Evolutionary conservation across 1,139 yeast genomes (phyloP), one percentile per base, ranked within the genome.

Genomic region (Hanseniaspora gamundiae): DNA sequence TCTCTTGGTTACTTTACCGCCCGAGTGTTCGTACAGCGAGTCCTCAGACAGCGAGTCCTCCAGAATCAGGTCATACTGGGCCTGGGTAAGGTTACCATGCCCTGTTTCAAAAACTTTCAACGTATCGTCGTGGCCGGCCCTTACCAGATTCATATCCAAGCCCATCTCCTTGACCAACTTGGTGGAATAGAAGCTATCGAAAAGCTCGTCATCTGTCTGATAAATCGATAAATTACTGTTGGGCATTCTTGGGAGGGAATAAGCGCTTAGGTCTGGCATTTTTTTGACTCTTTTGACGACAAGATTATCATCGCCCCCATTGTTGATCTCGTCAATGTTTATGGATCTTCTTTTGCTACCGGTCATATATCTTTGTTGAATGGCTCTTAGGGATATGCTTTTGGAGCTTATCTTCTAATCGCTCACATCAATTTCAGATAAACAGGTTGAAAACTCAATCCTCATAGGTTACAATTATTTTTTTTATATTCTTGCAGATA

Each of bases 51-150:
- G 39, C 3, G 48, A 40, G 20, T 51, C 48, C 13, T 52, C 49
- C 39, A 47, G 45, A 9, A 60, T 46, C 27, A 58, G 41, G 20
- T 52, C 57, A 43, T 54, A 60, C 13, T 53, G 46, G 13, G 50
- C 53, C 33, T 58, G 59, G 2, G 57, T 49, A 38, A 59, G 45
- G 42, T 52, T 57, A 11, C 61, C 59, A 35, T 52, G 54, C 9
- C 55, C 47, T 3, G 54, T 48, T 22, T 51, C 52, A 38, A 51
- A 52, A 40, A 49, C 52, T 38, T 50, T 52, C 2, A 49, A 10
- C 7, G 28, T 36, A 29, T 36, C 39, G 13, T 21, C 28, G 20
- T 22, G 28, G 11, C 39, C 39, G 2, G 10, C 20, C n/a, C 20
- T 36, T 9, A 36, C 19, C 27, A 24, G 7, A 22, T 22, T 14